phyloP scores from a whole-genome alignment of 768 basidiomycete genomes.

The Dacryopinax spathularia region DNA sequence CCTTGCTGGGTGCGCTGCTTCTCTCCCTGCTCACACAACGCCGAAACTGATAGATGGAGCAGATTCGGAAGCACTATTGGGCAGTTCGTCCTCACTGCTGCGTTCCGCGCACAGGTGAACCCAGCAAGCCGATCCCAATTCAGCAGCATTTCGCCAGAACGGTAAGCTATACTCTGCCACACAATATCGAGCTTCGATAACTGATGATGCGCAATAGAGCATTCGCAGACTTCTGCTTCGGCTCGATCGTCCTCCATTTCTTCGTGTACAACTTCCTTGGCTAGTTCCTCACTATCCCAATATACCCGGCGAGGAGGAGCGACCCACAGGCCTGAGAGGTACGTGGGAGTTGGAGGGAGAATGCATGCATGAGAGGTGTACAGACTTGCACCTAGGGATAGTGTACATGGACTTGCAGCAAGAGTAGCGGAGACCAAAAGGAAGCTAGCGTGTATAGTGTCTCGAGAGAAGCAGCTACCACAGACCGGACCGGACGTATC shows the following conservation, averaged over 20 bases:
- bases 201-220: constrained; percentile 52
- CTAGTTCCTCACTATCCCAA: constrained; percentile 23
- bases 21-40: background rate
- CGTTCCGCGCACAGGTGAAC: constrained; percentile 82
- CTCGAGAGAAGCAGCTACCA: background rate
- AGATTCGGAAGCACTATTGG: constrained; percentile 90
- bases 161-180: constrained; percentile 37
- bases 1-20: constrained; percentile 63
- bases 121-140: constrained; percentile 69
- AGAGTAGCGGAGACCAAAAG: background rate
- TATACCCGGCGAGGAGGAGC: background rate
- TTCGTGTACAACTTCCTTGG: constrained; percentile 98
- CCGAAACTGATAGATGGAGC: background rate
- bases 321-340: too few species aligned
- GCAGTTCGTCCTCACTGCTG: constrained; percentile 91
- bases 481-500: too few species aligned
- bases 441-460: background rate
- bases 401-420: too few species aligned
- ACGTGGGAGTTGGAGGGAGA: too few species aligned
- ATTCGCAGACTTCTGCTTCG: constrained; percentile 89
- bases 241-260: constrained; percentile 92
- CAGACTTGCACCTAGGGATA: background rate
- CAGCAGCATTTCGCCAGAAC: constrained; percentile 83
- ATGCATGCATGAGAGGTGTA: background rate
- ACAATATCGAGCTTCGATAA: constrained; percentile 4